Evolutionary conservation across 2,329 filamentous ascomycete species (phyloP).

Genomic region (Sclerotinia sclerotiorum): DNA sequence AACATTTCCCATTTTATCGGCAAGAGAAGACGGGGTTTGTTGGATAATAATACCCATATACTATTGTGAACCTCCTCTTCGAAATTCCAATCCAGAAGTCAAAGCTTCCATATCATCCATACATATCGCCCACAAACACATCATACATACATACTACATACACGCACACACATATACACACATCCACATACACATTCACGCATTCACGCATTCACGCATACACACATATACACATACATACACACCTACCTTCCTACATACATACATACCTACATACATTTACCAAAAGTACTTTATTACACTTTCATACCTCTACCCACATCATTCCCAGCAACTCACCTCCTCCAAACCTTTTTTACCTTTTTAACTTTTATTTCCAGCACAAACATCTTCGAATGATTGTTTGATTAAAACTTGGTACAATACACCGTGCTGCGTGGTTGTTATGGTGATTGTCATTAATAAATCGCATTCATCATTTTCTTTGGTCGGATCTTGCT

Average conservation of each 20-base stretch:
- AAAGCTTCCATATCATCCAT: neutral
- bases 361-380: no score
- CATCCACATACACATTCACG: neutral
- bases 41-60: conserved; percentile 8
- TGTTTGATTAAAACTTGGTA: neutral
- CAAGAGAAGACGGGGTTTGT: neutral
- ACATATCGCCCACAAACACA: neutral
- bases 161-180: neutral
- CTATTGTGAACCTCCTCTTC: conserved; percentile 17
- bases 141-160: neutral
- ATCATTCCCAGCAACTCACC: neutral
- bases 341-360: neutral
- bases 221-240: neutral
- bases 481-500: conserved; percentile 12
- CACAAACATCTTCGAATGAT: neutral
- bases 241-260: neutral
- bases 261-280: neutral
- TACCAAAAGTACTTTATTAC: neutral
- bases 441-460: neutral
- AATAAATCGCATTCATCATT: conserved; percentile 4
- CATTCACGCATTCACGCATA: neutral
- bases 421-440: neutral
- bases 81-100: neutral
- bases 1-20: conserved; percentile 4
- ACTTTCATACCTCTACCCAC: conserved; percentile 6